Percentiles rank a stretch among this genome's conserved stretches.
Conservation (phyloP, 441 rosid species). For the Raphanus hybrid region DNA sequence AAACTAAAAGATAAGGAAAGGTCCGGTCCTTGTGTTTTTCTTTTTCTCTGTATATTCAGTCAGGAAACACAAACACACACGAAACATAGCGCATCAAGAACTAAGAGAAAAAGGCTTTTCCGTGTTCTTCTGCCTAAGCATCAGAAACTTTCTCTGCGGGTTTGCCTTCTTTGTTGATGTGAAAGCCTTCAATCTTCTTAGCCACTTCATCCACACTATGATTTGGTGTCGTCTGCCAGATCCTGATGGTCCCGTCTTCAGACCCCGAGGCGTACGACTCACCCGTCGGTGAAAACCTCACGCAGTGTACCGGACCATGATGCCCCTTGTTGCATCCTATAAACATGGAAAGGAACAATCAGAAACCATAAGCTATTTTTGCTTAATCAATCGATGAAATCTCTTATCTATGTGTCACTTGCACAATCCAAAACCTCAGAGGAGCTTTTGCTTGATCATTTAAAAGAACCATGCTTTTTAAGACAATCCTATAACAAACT, state of each 20-base stretch:
- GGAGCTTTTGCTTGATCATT: too few relatives aligned
- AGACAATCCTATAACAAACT: too few relatives aligned
- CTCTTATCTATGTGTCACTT: too few relatives aligned
- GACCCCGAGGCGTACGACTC: conserved; percentile 97
- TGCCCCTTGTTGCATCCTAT: conserved; percentile 98
- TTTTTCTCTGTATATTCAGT: not conserved
- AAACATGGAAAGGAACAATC: not conserved
- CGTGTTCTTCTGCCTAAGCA: not conserved
- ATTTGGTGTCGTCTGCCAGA: conserved; percentile 84
- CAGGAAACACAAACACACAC: too few relatives aligned
- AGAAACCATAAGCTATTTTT: not conserved
- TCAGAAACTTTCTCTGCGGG: conserved; percentile 38
- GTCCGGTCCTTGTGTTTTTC: too few relatives aligned
- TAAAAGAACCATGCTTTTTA: not conserved
- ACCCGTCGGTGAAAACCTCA: conserved; percentile 93
- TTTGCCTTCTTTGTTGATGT: conserved; percentile 65
- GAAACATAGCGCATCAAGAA: too few relatives aligned
- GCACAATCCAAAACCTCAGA: too few relatives aligned
- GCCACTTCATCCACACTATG: conserved; percentile 64
- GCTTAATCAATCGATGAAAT: too few relatives aligned
- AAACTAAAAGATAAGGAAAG: too few relatives aligned
- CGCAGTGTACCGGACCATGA: conserved; percentile 96
- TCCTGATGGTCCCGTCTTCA: conserved; percentile 95
- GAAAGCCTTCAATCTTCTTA: conserved; percentile 69
- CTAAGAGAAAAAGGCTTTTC: too few relatives aligned